Base-by-base conservation (phyloP, 331 rosid genomes). In the Quercus lobata region DNA sequence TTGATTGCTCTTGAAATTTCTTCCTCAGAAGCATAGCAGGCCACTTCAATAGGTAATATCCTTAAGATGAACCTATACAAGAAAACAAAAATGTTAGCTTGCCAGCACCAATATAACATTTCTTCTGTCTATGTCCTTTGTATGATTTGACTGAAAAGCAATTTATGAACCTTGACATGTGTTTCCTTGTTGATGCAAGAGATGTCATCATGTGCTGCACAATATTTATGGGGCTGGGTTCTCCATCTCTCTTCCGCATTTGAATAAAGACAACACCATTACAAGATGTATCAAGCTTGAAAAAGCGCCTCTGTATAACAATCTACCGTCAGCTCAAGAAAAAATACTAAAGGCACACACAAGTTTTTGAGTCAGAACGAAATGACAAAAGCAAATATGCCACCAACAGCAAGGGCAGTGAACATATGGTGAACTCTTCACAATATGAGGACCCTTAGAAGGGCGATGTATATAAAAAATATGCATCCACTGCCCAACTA, bases 21-120 rank as follows among this genome's bases (percentile, higher is more conserved):
- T 82, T 95, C 99, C 84, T 91, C 96, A 52, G 98, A 95, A 77
- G 99, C 93, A 87, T 95, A 95, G 90, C 99, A 95, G 9, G 98
- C 70, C 65, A 89, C 88, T 86, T 95, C 98, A 54, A 95, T 76
- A 27, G 99, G 99, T 83, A 95, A 87, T 9, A 95, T 88, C 83
- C 99, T 89, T 79, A 95, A 83, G 84, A 95, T 85, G 84, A 93
- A 95, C 99, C 99, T 95, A 82, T n/a, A 74, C 9, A 70, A 76
- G 76, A 77, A 74, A 79, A 19, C 30, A 70, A 24, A 32, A 34
- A 66, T 18, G 37, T 84, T 57, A 81, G 17, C 57, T 70, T 21
- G 44, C 56, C 76, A 80, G 24, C 46, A 81, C 32, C 57, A 68
- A 19, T 57, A 76, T 35, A 74, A 60, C 58, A 14, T 72, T 62